These are phyloP conservation scores for Eucalyptus curtisii DNA, from an alignment of 345 rosid species.

Conservation along the genomic window DNA sequence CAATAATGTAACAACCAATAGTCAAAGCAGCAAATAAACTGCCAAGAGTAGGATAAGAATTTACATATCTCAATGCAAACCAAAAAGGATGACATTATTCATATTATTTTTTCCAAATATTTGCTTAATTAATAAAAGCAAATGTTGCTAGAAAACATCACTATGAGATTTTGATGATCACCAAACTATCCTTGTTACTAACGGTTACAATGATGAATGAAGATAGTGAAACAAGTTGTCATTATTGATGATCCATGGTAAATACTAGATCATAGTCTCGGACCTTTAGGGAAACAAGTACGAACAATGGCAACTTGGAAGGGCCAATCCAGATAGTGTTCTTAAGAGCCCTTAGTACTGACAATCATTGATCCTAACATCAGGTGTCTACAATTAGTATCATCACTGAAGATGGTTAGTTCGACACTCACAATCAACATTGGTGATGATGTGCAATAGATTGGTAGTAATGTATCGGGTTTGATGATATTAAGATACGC, in stretches of 20 bases:
- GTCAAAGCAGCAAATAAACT: too few species aligned
- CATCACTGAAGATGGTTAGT: neutral
- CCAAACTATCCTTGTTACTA: neutral
- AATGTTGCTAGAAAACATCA: neutral
- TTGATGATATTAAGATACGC: neutral
- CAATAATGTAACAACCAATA: too few species aligned
- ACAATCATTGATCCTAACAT: neutral
- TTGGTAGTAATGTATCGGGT: neutral
- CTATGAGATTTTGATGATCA: neutral
- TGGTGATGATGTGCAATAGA: neutral
- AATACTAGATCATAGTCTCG: accelerated
- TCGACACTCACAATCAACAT: neutral
- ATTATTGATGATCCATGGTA: neutral
- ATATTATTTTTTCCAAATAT: too few species aligned
- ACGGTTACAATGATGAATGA: neutral
- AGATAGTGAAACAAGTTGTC: neutral
- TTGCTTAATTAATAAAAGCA: too few species aligned
- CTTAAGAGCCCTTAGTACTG: neutral
- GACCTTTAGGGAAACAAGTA: neutral
- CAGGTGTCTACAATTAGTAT: neutral
- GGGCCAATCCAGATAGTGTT: neutral
- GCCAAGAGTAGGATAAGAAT: too few species aligned
- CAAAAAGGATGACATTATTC: too few species aligned
- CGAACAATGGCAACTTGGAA: neutral
- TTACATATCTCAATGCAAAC: too few species aligned